Conservation (phyloP, 768 basidiomycete genomes). For the Suillus placidus region DNA sequence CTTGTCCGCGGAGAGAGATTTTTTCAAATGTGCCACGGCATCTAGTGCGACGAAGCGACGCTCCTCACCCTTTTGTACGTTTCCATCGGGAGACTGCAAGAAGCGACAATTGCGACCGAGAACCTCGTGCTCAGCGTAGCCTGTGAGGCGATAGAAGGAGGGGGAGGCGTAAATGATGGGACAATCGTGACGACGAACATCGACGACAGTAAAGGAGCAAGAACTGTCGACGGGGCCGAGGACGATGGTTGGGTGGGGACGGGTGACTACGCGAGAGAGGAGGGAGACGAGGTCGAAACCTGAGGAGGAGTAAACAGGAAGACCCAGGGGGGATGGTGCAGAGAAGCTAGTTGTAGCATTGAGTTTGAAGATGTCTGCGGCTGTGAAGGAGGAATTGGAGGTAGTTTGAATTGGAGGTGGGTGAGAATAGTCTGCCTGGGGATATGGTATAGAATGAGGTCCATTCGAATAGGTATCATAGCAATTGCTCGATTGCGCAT, state of each 20-base stretch:
- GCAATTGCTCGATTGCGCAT: neutral
- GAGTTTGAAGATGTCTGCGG: conserved; percentile 8
- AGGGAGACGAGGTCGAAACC: conserved; percentile 91
- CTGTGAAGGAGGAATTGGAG: conserved; percentile 9
- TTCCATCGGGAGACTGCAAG: conserved; percentile 75
- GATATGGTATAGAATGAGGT: conserved; percentile 9
- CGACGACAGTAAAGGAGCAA: conserved; percentile 90
- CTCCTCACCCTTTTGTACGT: conserved; percentile 51
- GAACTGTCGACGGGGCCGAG: conserved; percentile 93
- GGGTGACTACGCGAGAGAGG: conserved; percentile 72
- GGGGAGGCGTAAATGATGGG: conserved; percentile 93
- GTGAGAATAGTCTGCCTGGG: conserved; percentile 3
- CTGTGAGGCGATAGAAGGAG: conserved; percentile 76
- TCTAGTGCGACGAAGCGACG: conserved; percentile 65
- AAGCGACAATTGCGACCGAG: conserved; percentile 91
- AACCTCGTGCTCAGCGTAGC: conserved; percentile 74
- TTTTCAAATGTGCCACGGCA: conserved; percentile 68
- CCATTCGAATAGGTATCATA: conserved; percentile 1
- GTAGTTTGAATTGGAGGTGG: neutral
- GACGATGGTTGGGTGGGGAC: conserved; percentile 71
- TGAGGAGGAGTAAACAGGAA: conserved; percentile 83
- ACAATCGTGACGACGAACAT: conserved; percentile 75
- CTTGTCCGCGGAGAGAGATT: conserved; percentile 68
- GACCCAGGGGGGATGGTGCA: conserved; percentile 36
- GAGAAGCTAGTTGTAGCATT: conserved; percentile 13